Conservation (phyloP, 2,329 filamentous ascomycete species). For the Stylonectria norvegica region DNA sequence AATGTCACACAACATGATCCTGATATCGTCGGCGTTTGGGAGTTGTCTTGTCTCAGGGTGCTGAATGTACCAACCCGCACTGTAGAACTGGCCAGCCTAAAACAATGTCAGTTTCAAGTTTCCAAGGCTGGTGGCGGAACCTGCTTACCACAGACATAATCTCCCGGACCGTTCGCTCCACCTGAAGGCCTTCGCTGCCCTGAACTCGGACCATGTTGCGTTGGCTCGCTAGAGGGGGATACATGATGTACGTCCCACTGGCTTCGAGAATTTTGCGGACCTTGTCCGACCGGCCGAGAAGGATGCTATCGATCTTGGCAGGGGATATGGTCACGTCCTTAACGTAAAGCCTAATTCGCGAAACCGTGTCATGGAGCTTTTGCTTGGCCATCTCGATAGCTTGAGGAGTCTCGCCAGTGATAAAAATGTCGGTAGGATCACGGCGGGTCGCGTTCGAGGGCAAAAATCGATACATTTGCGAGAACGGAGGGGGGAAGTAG, state of each 20-base stretch:
- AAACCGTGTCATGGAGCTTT: constrained; percentile 82
- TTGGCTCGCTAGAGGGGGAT: constrained; percentile 83
- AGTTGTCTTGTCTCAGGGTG: constrained; percentile 64
- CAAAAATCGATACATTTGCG: constrained; percentile 84
- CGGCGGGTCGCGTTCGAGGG: constrained; percentile 77
- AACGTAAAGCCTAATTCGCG: constrained; percentile 76
- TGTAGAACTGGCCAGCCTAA: constrained; percentile 94
- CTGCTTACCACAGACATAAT: constrained; percentile 85
- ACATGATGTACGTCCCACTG: constrained; percentile 91
- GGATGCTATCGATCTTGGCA: constrained; percentile 90
- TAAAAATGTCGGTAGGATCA: constrained; percentile 87
- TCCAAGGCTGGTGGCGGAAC: background rate
- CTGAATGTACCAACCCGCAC: constrained; percentile 91
- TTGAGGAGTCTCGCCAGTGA: constrained; percentile 83
- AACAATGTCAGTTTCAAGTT: constrained; percentile 22
- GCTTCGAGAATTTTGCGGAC: constrained; percentile 97
- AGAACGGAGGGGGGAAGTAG: constrained; percentile 95
- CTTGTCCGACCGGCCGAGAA: constrained; percentile 89
- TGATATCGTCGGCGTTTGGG: constrained; percentile 68
- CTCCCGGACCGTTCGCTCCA: constrained; percentile 91
- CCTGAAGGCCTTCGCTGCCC: constrained; percentile 86
- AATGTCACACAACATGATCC: constrained; percentile 90
- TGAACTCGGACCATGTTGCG: constrained; percentile 84
- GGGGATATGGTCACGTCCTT: constrained; percentile 90
- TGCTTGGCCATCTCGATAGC: constrained; percentile 86